Conservation (phyloP, 768 basidiomycete species). For the Peribolospora kevripleyi region DNA sequence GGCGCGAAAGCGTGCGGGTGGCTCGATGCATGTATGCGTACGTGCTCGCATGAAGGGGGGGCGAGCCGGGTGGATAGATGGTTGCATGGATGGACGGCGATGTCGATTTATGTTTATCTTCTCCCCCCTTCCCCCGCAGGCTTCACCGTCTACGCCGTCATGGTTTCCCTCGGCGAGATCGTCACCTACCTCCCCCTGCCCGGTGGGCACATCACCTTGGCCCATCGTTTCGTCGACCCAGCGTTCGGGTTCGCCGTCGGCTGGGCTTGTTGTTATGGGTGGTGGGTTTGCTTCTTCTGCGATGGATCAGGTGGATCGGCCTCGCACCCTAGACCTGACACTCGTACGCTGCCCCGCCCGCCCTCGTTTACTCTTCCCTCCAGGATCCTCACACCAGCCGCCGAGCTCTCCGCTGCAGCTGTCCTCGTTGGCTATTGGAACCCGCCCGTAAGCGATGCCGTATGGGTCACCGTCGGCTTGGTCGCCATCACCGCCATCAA, state of each 20-base stretch:
- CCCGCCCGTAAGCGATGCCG: slow-evolving; percentile 16
- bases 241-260: slow-evolving; percentile 12
- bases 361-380: slow-evolving; percentile 2
- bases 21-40: too few relatives aligned
- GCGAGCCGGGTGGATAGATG: too few relatives aligned
- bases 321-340: background rate
- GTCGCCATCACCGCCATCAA: slow-evolving; percentile 20
- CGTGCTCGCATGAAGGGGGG: too few relatives aligned
- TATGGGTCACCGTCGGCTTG: slow-evolving; percentile 21
- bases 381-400: slow-evolving; percentile 17
- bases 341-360: background rate
- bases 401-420: slow-evolving; percentile 49
- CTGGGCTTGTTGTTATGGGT: slow-evolving; percentile 29
- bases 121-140: too few relatives aligned
- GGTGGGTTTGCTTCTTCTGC: slow-evolving; percentile 5
- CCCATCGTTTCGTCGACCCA: slow-evolving; percentile 12
- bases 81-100: too few relatives aligned
- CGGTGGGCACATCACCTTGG: slow-evolving; percentile 15
- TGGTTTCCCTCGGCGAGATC: slow-evolving; percentile 11
- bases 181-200: slow-evolving; percentile 10
- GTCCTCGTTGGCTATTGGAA: slow-evolving; percentile 54
- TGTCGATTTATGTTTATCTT: too few relatives aligned
- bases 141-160: slow-evolving; percentile 14
- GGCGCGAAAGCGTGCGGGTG: too few relatives aligned
- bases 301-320: background rate